These are phyloP conservation scores for Kodamaea restingae DNA, from an alignment of 805 yeast genomes.

Conservation along the genomic window DNA sequence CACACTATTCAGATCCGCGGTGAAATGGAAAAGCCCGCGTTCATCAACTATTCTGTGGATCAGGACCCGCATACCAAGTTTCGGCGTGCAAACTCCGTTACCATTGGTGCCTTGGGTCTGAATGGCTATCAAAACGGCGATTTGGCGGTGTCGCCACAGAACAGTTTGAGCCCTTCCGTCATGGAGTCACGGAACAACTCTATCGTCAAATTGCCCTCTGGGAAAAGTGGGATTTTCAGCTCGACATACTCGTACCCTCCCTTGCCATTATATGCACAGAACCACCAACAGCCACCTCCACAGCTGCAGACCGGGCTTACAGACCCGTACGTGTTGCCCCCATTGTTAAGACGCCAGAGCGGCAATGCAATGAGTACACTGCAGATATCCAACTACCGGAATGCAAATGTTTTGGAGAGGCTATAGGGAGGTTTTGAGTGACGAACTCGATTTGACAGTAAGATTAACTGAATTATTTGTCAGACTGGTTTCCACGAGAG, in stretches of 20 bases:
- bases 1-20: neutral
- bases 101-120: conserved; percentile 15
- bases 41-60: conserved; percentile 10
- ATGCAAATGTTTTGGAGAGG: neutral
- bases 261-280: conserved; percentile 2
- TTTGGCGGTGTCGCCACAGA: conserved; percentile 3
- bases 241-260: conserved; percentile 4
- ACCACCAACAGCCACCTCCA: conserved; percentile 1
- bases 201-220: neutral
- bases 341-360: conserved; percentile 7
- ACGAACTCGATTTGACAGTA: too few species aligned
- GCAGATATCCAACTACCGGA: conserved; percentile 1
- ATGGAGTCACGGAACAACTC: conserved; percentile 7
- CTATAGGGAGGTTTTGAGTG: too few species aligned
- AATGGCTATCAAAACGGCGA: neutral
- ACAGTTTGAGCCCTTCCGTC: conserved; percentile 3
- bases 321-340: conserved; percentile 11
- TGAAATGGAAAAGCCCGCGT: neutral
- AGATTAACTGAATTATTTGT: too few species aligned
- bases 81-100: conserved; percentile 19
- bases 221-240: conserved; percentile 3
- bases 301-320: conserved; percentile 1
- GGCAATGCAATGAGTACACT: neutral
- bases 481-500: too few species aligned
- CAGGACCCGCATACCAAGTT: conserved; percentile 6